Percentiles rank a stretch among this genome's conserved stretches.
These are phyloP conservation scores for Acanthamoeba lenticulata DNA, from an alignment of 208 protist genomes.

Conservation along the genomic window DNA sequence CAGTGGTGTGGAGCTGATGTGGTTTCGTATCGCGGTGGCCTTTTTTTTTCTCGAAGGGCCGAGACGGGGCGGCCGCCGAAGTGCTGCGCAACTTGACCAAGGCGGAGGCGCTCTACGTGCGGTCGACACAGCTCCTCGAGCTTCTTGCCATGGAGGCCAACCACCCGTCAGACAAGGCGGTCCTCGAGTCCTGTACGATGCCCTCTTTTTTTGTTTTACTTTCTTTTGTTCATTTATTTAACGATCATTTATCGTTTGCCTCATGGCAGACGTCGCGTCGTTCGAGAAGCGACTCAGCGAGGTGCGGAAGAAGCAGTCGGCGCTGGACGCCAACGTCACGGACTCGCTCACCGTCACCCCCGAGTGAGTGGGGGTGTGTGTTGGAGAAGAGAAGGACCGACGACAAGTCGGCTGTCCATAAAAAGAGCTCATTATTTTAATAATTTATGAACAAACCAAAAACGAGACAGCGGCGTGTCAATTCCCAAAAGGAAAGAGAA, in stretches of 20 bases:
- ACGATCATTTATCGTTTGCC: too few species aligned
- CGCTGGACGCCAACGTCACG: background rate
- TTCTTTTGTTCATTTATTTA: too few species aligned
- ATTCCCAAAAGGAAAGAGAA: too few species aligned
- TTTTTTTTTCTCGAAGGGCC: background rate
- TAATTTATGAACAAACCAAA: background rate
- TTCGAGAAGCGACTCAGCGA: constrained; percentile 26
- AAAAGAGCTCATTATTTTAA: background rate
- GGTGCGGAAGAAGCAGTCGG: background rate
- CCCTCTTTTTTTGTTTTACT: too few species aligned
- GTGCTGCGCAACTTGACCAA: constrained; percentile 36
- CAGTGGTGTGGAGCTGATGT: background rate
- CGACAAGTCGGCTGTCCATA: too few species aligned
- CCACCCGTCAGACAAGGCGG: constrained; percentile 33
- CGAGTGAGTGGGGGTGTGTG: background rate
- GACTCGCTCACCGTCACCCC: background rate
- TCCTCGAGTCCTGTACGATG: constrained; percentile 28
- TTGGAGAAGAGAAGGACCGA: too few species aligned
- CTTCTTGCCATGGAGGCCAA: background rate
- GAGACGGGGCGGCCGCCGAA: constrained; percentile 17
- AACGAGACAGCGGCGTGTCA: too few species aligned
- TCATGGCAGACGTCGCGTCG: background rate
- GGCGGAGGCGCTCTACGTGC: background rate
- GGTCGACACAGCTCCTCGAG: constrained; percentile 22
- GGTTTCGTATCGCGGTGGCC: background rate